Conservation (phyloP, 2,329 filamentous ascomycete genomes). For the Teratosphaeria viscida region DNA sequence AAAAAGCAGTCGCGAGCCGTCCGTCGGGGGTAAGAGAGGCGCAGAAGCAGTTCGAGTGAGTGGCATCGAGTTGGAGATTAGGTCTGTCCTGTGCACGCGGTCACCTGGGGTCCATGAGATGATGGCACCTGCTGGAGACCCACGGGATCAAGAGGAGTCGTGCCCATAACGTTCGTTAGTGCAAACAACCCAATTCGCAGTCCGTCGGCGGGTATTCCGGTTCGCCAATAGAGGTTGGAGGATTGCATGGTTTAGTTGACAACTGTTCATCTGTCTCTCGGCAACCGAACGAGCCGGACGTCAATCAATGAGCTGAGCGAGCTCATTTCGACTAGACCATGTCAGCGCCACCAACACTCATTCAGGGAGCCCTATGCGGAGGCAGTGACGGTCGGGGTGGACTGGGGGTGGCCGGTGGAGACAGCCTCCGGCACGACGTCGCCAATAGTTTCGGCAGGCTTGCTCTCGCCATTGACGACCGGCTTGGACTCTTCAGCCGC, state of each 20-base stretch:
- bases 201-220: too few relatives aligned
- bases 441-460: slow-evolving; percentile 17
- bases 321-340: neutral
- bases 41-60: neutral
- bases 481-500: slow-evolving; percentile 7
- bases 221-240: neutral
- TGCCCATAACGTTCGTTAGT: neutral
- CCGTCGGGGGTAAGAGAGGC: neutral
- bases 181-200: too few relatives aligned
- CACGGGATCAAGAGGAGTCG: too few relatives aligned
- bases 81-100: neutral
- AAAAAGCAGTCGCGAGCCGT: neutral
- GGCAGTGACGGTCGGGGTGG: slow-evolving; percentile 22
- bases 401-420: slow-evolving; percentile 19
- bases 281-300: neutral
- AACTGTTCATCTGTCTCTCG: neutral
- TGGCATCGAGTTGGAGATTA: slow-evolving; percentile 2
- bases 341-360: slow-evolving; percentile 1
- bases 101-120: too few relatives aligned
- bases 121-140: too few relatives aligned
- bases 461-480: slow-evolving; percentile 10
- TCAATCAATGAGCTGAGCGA: neutral
- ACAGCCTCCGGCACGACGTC: slow-evolving; percentile 22
- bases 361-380: slow-evolving; percentile 17
- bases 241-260: neutral